Conservation (phyloP, 2,329 filamentous ascomycete genomes). For the Epichloe baconii region DNA sequence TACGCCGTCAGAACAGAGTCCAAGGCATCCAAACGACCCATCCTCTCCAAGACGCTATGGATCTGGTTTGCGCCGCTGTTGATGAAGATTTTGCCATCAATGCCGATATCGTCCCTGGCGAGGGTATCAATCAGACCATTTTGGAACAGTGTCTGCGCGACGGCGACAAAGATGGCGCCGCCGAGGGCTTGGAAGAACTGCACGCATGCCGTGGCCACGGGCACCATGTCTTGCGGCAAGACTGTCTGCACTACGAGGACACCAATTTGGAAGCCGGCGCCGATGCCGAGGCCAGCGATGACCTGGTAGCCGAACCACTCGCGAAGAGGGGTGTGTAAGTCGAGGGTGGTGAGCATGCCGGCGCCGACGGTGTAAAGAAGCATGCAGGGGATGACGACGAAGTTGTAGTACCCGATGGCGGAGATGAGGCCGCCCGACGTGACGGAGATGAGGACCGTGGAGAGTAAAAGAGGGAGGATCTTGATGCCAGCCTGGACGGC, state of each 20-base stretch:
- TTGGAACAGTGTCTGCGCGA: conserved; percentile 54
- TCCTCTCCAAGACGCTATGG: conserved; percentile 25
- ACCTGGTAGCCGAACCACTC: conserved; percentile 48
- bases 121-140: conserved; percentile 47
- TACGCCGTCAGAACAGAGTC: conserved; percentile 34
- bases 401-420: conserved; percentile 28
- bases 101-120: conserved; percentile 24
- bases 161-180: conserved; percentile 51
- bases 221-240: conserved; percentile 32
- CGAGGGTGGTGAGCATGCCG: conserved; percentile 42
- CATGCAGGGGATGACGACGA: conserved; percentile 28
- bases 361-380: conserved; percentile 31
- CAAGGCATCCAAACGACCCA: conserved; percentile 28
- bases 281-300: conserved; percentile 39
- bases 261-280: conserved; percentile 34
- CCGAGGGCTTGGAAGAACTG: conserved; percentile 54
- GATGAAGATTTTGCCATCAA: conserved; percentile 36
- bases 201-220: conserved; percentile 37
- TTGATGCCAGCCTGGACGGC: conserved; percentile 42
- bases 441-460: conserved; percentile 35
- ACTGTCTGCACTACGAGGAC: conserved; percentile 39
- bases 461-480: conserved; percentile 38
- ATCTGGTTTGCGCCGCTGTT: conserved; percentile 40
- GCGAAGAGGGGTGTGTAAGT: conserved; percentile 29
- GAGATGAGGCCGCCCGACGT: conserved; percentile 29